Percentiles rank a stretch among this genome's conserved stretches.
Conservation (phyloP, 352 stramenopile genomes). For the Phytophthora pseudosyringae region DNA sequence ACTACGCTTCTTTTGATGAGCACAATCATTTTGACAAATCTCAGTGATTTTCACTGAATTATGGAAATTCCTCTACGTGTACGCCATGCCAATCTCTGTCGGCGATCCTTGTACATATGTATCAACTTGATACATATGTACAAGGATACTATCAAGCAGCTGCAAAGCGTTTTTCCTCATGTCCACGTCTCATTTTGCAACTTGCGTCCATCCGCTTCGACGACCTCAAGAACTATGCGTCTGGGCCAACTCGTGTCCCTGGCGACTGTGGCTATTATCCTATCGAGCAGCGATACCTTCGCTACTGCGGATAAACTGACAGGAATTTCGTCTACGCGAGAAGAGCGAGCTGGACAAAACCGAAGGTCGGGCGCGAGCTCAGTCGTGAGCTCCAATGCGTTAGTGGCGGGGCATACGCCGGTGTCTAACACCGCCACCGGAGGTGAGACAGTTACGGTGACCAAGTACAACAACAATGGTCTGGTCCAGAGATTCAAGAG, state of each 20-base stretch:
- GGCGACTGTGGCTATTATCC: background rate
- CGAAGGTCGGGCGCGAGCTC: background rate
- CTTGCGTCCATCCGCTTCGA: slow-evolving; percentile 1
- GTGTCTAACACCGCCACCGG: slow-evolving; percentile 6
- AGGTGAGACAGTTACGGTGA: slow-evolving; percentile 22
- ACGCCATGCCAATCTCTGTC: slow-evolving; percentile 1
- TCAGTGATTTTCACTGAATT: too few species aligned
- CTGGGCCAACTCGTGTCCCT: slow-evolving; percentile 7
- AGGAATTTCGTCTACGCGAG: background rate
- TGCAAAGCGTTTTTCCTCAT: background rate
- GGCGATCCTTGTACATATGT: slow-evolving; percentile 3
- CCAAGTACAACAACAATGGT: slow-evolving; percentile 25
- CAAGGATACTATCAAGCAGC: too few species aligned
- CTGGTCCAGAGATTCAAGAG: slow-evolving; percentile 17
- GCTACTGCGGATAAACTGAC: background rate
- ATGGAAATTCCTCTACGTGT: too few species aligned
- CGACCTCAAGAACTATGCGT: slow-evolving; percentile 6
- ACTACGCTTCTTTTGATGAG: too few species aligned
- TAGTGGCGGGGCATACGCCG: slow-evolving; percentile 5
- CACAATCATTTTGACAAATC: too few species aligned
- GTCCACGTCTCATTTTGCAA: background rate
- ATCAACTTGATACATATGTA: too few species aligned
- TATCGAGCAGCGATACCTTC: background rate
- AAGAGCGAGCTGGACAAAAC: slow-evolving; percentile 11
- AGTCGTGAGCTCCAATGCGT: background rate